phyloP scores from a whole-genome alignment of 2,329 filamentous ascomycete genomes.

The Tolypocladium album region DNA sequence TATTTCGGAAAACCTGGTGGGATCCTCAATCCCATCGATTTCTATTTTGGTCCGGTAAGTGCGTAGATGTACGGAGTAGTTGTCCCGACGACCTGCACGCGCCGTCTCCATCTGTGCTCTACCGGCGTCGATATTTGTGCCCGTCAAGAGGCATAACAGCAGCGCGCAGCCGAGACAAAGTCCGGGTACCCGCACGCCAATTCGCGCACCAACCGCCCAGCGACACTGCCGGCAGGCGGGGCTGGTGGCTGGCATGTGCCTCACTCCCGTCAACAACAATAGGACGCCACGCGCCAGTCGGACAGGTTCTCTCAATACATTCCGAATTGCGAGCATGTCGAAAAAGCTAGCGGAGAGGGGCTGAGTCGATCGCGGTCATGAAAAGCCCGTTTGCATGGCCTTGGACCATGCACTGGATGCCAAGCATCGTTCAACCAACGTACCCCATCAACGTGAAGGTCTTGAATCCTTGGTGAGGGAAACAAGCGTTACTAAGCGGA shows the following conservation, averaged over 20 bases:
- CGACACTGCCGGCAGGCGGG: background rate
- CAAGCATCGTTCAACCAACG: background rate
- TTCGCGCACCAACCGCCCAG: background rate
- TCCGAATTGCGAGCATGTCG: background rate
- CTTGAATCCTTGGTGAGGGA: no score
- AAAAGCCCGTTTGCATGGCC: no score
- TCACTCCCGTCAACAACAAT: background rate
- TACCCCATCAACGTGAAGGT: background rate
- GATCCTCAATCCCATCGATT: no score
- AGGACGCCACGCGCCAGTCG: background rate
- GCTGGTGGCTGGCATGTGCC: background rate
- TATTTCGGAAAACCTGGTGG: background rate
- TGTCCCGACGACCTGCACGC: background rate
- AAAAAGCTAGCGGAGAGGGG: background rate
- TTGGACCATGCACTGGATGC: background rate
- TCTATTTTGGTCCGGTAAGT: background rate
- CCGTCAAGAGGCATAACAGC: background rate
- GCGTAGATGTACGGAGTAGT: background rate
- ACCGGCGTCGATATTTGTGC: background rate
- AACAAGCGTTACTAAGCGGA: no score
- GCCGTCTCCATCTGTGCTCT: background rate
- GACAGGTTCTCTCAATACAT: background rate
- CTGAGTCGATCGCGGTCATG: background rate
- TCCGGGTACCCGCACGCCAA: background rate
- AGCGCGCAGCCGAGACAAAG: background rate